A percentile compares a stretch with the other conserved stretches of the same genome.
These are phyloP conservation scores for Bipolaris bicolor DNA, from an alignment of 2,329 filamentous ascomycete genomes.

Conservation along the genomic window DNA sequence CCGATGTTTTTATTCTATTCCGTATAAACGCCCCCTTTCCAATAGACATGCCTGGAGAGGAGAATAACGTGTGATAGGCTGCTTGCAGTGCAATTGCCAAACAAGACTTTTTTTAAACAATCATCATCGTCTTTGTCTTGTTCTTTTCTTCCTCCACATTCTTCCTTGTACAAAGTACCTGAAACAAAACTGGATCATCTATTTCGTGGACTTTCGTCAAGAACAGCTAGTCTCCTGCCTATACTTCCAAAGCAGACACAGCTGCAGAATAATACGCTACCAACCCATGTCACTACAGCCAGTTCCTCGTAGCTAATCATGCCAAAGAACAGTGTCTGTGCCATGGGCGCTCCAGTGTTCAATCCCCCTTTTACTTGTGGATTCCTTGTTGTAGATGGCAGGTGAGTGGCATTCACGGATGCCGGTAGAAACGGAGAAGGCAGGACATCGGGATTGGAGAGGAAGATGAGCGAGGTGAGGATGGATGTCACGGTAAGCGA, in stretches of 20 bases:
- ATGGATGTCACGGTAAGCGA: constrained; percentile 74
- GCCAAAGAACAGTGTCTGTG: constrained; percentile 54
- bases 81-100: neutral
- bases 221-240: constrained; percentile 72
- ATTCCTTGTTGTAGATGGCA: constrained; percentile 16
- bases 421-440: constrained; percentile 54
- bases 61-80: neutral
- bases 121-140: neutral
- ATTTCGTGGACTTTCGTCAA: constrained; percentile 30
- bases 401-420: constrained; percentile 32
- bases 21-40: too few species aligned
- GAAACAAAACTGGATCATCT: constrained; percentile 4
- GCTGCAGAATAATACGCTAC: constrained; percentile 93
- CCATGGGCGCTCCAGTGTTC: constrained; percentile 1
- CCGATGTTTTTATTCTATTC: neutral
- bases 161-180: neutral
- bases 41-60: neutral
- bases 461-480: constrained; percentile 76
- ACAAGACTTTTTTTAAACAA: neutral
- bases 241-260: constrained; percentile 97
- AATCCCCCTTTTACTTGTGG: constrained; percentile 1
- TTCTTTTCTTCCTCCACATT: too few species aligned
- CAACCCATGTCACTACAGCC: constrained; percentile 83
- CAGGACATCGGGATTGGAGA: constrained; percentile 78
- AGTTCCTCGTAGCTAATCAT: constrained; percentile 67